Evolutionary conservation across 2,329 filamentous ascomycete species (phyloP).

Genomic region (Sclerotinia minor): DNA sequence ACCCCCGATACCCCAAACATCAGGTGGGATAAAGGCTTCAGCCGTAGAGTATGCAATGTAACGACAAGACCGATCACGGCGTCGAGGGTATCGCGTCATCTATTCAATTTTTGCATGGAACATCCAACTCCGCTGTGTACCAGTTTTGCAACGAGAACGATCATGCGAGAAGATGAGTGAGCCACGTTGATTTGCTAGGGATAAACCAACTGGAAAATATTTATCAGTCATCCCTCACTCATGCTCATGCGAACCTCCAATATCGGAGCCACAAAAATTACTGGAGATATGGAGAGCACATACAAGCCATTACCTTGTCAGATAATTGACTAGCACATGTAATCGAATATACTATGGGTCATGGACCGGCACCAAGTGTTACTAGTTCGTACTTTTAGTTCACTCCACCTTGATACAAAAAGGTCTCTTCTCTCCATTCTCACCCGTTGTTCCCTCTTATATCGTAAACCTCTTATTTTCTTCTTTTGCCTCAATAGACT

Average conservation of each 20-base stretch:
- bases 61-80: slow-evolving; percentile 20
- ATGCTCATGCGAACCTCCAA: slow-evolving; percentile 3
- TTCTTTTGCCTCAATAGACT: neutral
- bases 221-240: neutral
- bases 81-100: slow-evolving; percentile 3
- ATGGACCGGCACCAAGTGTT: slow-evolving; percentile 11
- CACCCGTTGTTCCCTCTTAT: neutral
- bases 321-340: neutral
- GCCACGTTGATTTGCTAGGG: neutral
- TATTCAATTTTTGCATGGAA: neutral
- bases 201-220: neutral
- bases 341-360: slow-evolving; percentile 10
- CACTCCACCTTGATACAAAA: slow-evolving; percentile 24
- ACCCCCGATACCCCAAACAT: slow-evolving; percentile 3
- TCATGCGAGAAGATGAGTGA: neutral
- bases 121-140: neutral
- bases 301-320: slow-evolving; percentile 1
- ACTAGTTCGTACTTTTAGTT: slow-evolving; percentile 7
- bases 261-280: slow-evolving; percentile 11
- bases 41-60: slow-evolving; percentile 4
- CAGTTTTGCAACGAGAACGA: neutral
- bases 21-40: neutral
- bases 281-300: neutral
- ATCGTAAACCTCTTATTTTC: neutral
- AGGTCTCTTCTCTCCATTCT: neutral